These are phyloP conservation scores for Jatropha curcas DNA, from an alignment of 345 rosid genomes.

Conservation along the genomic window DNA sequence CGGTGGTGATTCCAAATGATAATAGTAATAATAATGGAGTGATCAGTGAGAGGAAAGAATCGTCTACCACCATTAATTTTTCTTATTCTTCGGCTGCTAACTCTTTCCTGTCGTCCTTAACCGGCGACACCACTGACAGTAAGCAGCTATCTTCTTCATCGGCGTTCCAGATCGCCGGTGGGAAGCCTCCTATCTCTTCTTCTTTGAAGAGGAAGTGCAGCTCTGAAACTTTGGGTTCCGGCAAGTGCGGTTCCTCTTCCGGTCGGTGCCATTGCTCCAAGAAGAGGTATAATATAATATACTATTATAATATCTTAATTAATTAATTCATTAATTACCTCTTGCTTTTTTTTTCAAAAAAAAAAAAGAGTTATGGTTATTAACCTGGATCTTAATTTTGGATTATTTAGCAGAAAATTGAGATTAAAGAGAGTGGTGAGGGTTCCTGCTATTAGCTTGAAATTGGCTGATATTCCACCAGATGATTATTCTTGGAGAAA, in stretches of 20 bases:
- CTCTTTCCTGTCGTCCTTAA: constrained; percentile 53
- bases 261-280: constrained; percentile 91
- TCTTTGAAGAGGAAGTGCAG: constrained; percentile 74
- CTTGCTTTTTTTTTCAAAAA: background rate
- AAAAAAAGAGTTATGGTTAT: no score
- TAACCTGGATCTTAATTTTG: constrained; percentile 4
- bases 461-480: constrained; percentile 35
- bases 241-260: constrained; percentile 60
- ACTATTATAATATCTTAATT: no score
- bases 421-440: constrained; percentile 31
- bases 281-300: constrained; percentile 44
- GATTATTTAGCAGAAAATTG: constrained; percentile 20
- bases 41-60: constrained; percentile 48
- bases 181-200: constrained; percentile 72
- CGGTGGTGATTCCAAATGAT: constrained; percentile 15
- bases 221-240: constrained; percentile 61
- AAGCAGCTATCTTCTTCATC: constrained; percentile 49
- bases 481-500: constrained; percentile 39
- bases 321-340: background rate
- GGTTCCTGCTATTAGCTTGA: constrained; percentile 35
- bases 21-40: constrained; percentile 10
- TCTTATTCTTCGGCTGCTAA: constrained; percentile 56
- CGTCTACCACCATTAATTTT: constrained; percentile 62
- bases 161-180: constrained; percentile 59
- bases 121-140: constrained; percentile 39